A percentile compares a stretch with the other conserved stretches of the same genome.
These are phyloP conservation scores for Lachnellula arida DNA, from an alignment of 2,329 filamentous ascomycete species.

Conservation along the genomic window DNA sequence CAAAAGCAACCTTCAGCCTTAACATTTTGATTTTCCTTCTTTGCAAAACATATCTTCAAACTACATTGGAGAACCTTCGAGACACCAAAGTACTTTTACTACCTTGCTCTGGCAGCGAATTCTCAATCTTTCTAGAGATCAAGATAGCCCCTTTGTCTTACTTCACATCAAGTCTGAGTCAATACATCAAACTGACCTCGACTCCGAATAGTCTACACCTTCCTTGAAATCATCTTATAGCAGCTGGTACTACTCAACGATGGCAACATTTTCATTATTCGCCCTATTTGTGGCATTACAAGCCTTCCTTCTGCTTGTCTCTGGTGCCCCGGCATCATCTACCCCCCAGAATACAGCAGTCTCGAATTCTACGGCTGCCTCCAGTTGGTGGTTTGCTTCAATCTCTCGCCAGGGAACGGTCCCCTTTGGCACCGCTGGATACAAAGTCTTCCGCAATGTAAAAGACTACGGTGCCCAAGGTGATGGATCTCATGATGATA, in stretches of 20 bases:
- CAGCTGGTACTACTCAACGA: constrained; percentile 33
- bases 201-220: constrained; percentile 23
- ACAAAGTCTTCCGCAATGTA: constrained; percentile 74
- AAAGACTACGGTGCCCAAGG: constrained; percentile 70
- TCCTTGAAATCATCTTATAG: constrained; percentile 29
- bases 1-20: not conserved
- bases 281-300: constrained; percentile 27
- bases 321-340: constrained; percentile 20
- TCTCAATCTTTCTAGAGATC: not conserved
- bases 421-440: constrained; percentile 41
- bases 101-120: not conserved
- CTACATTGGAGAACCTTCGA: not conserved
- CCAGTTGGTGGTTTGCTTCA: constrained; percentile 30
- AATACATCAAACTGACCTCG: constrained; percentile 9
- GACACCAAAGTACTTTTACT: not conserved
- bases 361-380: constrained; percentile 9
- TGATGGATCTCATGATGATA: constrained; percentile 72
- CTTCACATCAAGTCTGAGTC: not conserved
- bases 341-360: constrained; percentile 4
- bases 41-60: not conserved
- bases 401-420: constrained; percentile 31
- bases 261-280: constrained; percentile 29
- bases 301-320: constrained; percentile 24
- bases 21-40: not conserved
- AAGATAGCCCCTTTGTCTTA: constrained; percentile 2